These are phyloP conservation scores for Cyberlindnera saturnus DNA, from an alignment of 805 yeast species.

Conservation along the genomic window DNA sequence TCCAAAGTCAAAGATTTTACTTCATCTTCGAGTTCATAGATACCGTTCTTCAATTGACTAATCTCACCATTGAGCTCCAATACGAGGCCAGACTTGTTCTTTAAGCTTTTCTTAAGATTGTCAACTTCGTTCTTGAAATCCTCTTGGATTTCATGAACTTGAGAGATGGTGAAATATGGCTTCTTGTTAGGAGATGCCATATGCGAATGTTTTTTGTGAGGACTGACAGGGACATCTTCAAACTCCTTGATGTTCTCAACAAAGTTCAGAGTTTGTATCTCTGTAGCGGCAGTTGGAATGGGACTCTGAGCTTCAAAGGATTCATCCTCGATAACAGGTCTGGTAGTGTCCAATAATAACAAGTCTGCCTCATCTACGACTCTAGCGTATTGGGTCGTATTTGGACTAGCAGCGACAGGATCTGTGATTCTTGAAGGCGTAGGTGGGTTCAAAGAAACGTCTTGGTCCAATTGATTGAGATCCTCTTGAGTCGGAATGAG, in stretches of 20 bases:
- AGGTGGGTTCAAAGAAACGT: slow-evolving; percentile 16
- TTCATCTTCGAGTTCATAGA: slow-evolving; percentile 17
- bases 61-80: slow-evolving; percentile 14
- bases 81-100: slow-evolving; percentile 11
- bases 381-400: no score
- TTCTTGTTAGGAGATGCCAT: slow-evolving; percentile 18
- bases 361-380: no score
- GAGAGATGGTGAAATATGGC: slow-evolving; percentile 23
- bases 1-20: slow-evolving; percentile 12
- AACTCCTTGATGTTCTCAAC: slow-evolving; percentile 4
- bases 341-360: no score
- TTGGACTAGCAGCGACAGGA: no score
- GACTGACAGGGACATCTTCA: neutral
- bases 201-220: slow-evolving; percentile 5
- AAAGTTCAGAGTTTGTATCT: neutral
- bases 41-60: slow-evolving; percentile 10
- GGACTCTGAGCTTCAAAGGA: no score
- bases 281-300: no score
- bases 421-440: no score
- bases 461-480: slow-evolving; percentile 5
- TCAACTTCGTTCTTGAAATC: slow-evolving; percentile 20
- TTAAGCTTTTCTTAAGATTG: slow-evolving; percentile 16
- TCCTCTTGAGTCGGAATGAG: slow-evolving; percentile 11
- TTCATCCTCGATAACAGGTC: no score
- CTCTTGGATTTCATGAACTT: slow-evolving; percentile 23